These are phyloP conservation scores for Coemansia sp. DNA, from an alignment of 192 early-diverging fungal genomes.

Conservation along the genomic window DNA sequence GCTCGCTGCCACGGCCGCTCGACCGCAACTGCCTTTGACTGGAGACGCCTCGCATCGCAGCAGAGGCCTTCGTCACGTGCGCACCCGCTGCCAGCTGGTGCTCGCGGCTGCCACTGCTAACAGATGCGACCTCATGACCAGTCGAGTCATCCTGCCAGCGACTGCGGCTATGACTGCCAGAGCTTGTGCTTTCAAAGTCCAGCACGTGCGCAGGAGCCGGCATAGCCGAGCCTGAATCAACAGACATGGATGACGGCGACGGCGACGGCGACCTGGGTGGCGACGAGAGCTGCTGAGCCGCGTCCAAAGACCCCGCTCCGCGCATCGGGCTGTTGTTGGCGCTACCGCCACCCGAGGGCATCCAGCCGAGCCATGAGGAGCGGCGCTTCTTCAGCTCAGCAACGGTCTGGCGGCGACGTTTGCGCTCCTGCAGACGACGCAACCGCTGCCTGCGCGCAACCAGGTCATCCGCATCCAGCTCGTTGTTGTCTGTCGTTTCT, in stretches of 20 bases:
- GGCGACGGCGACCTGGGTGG: constrained; percentile 18
- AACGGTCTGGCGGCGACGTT: constrained; percentile 40
- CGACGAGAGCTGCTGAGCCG: background rate
- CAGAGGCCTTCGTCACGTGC: too few species aligned
- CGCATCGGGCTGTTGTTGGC: constrained; percentile 14
- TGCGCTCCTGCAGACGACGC: constrained; percentile 48
- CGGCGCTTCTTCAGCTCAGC: constrained; percentile 43
- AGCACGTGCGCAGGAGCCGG: background rate
- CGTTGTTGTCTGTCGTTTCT: constrained; percentile 8
- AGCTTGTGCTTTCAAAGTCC: background rate
- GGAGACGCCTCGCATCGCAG: too few species aligned
- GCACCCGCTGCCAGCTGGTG: background rate
- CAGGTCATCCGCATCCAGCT: constrained; percentile 13
- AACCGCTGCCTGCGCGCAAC: constrained; percentile 36
- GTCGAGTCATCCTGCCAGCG: background rate
- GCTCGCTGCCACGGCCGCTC: background rate
- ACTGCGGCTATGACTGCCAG: background rate
- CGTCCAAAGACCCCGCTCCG: background rate
- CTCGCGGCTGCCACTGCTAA: background rate
- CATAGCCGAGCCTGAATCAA: background rate
- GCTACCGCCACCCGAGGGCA: constrained; percentile 12
- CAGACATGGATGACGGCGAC: constrained; percentile 8
- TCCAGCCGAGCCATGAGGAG: constrained; percentile 54
- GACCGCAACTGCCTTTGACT: background rate
- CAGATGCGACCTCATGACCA: background rate